A percentile compares a stretch with the other conserved stretches of the same genome.
Evolutionary conservation across 768 basidiomycete species (phyloP).

Genomic region (Calocera viscosa): DNA sequence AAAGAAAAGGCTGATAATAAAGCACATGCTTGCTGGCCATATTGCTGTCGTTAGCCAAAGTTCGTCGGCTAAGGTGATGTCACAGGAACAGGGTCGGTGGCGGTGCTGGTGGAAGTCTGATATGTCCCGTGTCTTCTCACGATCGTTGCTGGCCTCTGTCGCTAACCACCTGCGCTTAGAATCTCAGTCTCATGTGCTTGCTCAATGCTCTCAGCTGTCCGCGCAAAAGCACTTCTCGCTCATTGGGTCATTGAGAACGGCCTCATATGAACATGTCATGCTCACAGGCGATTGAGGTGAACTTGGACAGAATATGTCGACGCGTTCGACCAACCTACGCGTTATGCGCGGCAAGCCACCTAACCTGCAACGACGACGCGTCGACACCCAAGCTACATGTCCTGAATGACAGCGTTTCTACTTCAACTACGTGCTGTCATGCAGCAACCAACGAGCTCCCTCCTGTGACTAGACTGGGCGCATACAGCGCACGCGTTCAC

Average conservation of each 20-base stretch:
- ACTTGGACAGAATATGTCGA: not conserved
- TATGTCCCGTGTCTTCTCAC: not conserved
- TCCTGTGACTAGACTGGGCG: not conserved
- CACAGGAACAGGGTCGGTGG: slow-evolving; percentile 4
- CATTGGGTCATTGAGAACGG: too few species aligned
- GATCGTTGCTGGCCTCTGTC: too few species aligned
- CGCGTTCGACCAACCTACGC: not conserved
- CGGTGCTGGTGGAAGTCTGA: not conserved
- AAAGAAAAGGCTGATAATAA: not conserved
- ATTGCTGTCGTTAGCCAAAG: not conserved
- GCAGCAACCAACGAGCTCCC: not conserved
- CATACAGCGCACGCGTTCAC: not conserved
- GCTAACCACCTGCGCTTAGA: too few species aligned
- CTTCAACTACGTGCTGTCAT: slow-evolving; percentile 2
- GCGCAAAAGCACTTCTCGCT: too few species aligned
- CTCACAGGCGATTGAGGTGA: not conserved
- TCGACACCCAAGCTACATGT: not conserved
- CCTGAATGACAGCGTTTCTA: not conserved
- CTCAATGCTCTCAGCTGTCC: too few species aligned
- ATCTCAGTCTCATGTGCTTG: too few species aligned
- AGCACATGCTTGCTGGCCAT: not conserved
- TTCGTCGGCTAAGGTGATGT: not conserved
- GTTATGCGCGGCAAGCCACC: not conserved
- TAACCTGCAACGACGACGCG: not conserved
- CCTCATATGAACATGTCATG: not conserved